Evolutionary conservation across 1,284 basidiomycete genomes (phyloP).

Genomic region (Ustilago bromivora): DNA sequence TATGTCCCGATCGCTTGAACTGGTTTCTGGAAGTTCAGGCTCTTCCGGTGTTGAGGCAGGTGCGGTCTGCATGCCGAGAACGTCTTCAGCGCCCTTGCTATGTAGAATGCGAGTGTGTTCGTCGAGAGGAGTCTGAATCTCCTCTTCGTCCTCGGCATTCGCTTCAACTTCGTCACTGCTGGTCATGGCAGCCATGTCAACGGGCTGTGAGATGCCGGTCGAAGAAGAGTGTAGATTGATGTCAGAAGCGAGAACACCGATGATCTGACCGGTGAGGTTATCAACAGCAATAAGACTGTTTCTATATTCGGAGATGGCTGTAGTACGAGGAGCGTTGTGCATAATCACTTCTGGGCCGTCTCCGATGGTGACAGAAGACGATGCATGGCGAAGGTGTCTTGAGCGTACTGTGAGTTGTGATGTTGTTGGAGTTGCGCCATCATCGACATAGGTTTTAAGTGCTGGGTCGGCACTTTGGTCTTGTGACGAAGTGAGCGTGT

Average conservation of each 20-base stretch:
- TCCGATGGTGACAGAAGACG: constrained; percentile 18
- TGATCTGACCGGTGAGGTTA: constrained; percentile 55
- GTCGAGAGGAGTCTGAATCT: constrained; percentile 29
- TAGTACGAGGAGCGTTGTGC: constrained; percentile 5
- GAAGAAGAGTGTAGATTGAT: constrained; percentile 31
- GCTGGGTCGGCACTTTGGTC: neutral
- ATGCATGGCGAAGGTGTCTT: constrained; percentile 21
- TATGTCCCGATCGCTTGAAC: neutral
- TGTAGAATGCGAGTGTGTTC: constrained; percentile 10
- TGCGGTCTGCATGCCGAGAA: neutral
- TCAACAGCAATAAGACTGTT: constrained; percentile 60
- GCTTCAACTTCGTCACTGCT: constrained; percentile 14
- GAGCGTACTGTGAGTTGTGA: constrained; percentile 12
- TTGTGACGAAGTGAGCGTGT: neutral
- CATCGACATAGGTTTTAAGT: neutral
- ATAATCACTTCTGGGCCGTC: constrained; percentile 16
- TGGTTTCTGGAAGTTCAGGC: neutral
- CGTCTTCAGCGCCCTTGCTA: neutral
- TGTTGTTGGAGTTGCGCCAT: neutral
- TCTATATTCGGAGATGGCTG: constrained; percentile 30
- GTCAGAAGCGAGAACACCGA: constrained; percentile 52
- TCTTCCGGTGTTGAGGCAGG: neutral
- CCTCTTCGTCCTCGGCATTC: constrained; percentile 17
- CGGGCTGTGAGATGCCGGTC: neutral
- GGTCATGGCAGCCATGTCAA: neutral